Evolutionary conservation across 2,329 filamentous ascomycete species (phyloP).

Genomic region (Pseudogymnoascus sp.): DNA sequence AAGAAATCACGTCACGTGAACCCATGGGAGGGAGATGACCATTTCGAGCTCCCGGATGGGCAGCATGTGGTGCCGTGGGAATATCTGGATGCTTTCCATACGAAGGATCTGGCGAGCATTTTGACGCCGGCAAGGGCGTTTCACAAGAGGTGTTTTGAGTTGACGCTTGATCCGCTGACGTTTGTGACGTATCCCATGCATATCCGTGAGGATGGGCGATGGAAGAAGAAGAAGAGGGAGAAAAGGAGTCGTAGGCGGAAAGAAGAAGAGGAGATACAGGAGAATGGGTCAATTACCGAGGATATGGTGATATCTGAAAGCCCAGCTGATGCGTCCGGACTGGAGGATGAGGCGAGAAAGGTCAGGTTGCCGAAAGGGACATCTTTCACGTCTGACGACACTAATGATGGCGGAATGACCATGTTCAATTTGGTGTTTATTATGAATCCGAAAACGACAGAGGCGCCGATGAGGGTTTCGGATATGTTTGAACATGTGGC

Average conservation of each 20-base stretch:
- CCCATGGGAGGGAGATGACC: conserved; percentile 25
- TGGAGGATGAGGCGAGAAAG: conserved; percentile 18
- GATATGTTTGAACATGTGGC: conserved; percentile 85
- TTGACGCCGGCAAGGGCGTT: conserved; percentile 67
- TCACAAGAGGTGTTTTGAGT: conserved; percentile 74
- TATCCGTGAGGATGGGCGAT: conserved; percentile 67
- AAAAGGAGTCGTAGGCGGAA: conserved; percentile 28
- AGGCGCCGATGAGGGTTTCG: conserved; percentile 60
- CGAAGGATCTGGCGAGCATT: conserved; percentile 71
- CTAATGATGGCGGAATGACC: conserved; percentile 50
- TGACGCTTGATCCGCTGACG: conserved; percentile 69
- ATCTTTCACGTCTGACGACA: conserved; percentile 17
- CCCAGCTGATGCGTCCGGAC: conserved; percentile 11
- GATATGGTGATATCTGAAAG: conserved; percentile 13
- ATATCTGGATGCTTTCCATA: conserved; percentile 62
- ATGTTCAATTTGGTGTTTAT: conserved; percentile 99
- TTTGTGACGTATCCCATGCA: conserved; percentile 81
- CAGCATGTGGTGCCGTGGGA: conserved; percentile 60
- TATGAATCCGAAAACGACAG: conserved; percentile 67
- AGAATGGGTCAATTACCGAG: conserved; percentile 8
- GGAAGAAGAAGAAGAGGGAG: conserved; percentile 54
- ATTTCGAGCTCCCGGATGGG: conserved; percentile 46
- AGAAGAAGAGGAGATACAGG: conserved; percentile 25
- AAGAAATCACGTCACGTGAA: conserved; percentile 20
- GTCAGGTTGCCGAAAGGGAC: conserved; percentile 20